Conservation (phyloP, 495 filamentous ascomycete genomes). For the Penicillium soppii region DNA sequence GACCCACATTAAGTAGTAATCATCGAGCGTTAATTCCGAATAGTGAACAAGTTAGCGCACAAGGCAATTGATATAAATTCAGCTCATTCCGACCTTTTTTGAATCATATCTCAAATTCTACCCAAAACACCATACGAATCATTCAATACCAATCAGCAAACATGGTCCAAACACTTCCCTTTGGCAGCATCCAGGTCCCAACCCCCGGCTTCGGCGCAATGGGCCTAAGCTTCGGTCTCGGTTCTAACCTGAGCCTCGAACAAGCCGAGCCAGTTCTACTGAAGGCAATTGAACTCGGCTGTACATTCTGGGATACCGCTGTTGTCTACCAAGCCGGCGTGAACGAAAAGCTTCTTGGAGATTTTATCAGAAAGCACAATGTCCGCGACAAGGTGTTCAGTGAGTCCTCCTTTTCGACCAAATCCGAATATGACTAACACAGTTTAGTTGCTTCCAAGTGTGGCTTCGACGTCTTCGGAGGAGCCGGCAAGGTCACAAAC, state of each 20-base stretch:
- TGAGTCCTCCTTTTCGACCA: conserved; percentile 12
- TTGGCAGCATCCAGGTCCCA: conserved; percentile 38
- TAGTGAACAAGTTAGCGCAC: too few relatives aligned
- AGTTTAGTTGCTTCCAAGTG: conserved; percentile 48
- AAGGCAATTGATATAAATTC: background rate
- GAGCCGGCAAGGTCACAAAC: conserved; percentile 36
- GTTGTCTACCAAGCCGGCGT: conserved; percentile 49
- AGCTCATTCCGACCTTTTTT: background rate
- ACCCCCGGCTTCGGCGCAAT: conserved; percentile 48
- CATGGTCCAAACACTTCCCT: conserved; percentile 46
- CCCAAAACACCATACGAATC: background rate
- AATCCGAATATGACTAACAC: background rate
- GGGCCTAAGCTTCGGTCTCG: conserved; percentile 44
- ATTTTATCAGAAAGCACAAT: conserved; percentile 54
- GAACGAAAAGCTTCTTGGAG: conserved; percentile 52
- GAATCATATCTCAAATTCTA: background rate
- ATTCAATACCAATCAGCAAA: conserved; percentile 9
- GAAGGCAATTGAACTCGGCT: conserved; percentile 51
- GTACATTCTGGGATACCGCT: conserved; percentile 55
- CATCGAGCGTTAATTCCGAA: background rate
- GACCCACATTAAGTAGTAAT: background rate
- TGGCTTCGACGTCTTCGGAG: conserved; percentile 38
- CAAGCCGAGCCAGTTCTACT: conserved; percentile 50
- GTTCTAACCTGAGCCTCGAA: conserved; percentile 40
- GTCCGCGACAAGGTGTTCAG: conserved; percentile 48